Conservation (phyloP, 2,329 filamentous ascomycete species). For the Pyrenophora graminea region DNA sequence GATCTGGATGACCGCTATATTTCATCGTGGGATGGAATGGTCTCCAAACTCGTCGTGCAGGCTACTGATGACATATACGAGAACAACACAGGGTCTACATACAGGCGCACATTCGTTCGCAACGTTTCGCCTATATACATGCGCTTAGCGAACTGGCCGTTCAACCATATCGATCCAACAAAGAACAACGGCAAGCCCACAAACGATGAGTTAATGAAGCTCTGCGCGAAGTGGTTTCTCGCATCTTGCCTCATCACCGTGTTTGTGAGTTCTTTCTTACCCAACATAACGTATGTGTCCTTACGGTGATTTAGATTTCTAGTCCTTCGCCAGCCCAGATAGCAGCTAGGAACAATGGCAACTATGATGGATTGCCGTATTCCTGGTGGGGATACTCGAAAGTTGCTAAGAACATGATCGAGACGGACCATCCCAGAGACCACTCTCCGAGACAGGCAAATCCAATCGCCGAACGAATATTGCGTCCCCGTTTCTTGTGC, state of each 20-base stretch:
- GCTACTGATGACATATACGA: conserved; percentile 40
- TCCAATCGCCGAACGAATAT: conserved; percentile 31
- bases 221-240: conserved; percentile 38
- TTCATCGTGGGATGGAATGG: conserved; percentile 35
- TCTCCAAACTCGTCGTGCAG: conserved; percentile 39
- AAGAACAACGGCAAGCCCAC: conserved; percentile 23
- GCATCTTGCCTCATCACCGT: conserved; percentile 29
- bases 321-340: conserved; percentile 22
- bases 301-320: conserved; percentile 24
- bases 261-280: conserved; percentile 23
- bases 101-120: conserved; percentile 37
- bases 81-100: conserved; percentile 30
- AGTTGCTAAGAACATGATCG: conserved; percentile 35
- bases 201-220: conserved; percentile 28
- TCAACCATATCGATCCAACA: conserved; percentile 33
- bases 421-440: conserved; percentile 19
- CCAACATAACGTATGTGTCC: neutral
- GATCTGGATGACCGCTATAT: conserved; percentile 41
- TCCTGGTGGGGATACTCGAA: conserved; percentile 38
- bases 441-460: conserved; percentile 21
- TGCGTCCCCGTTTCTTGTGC: conserved; percentile 37
- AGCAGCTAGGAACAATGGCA: conserved; percentile 24
- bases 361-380: conserved; percentile 37
- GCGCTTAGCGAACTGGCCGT: conserved; percentile 39
- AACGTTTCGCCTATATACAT: conserved; percentile 35